phyloP scores from a whole-genome alignment of 225 moss, liverwort and hornwort genomes.

The Antitrichia curtipendula region DNA sequence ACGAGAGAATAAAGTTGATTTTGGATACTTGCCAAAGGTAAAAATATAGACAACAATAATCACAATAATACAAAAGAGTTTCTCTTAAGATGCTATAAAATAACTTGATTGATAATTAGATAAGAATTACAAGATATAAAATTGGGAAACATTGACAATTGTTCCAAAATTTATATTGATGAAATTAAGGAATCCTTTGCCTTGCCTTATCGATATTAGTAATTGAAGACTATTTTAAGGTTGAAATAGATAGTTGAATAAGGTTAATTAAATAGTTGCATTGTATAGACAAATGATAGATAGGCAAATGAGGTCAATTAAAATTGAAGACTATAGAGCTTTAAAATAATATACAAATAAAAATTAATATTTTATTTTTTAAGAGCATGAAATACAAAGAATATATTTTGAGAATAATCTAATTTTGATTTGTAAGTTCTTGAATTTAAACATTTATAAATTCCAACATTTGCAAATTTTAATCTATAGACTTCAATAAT shows the following conservation, averaged over 20 bases:
- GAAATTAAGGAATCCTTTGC: rapidly evolving
- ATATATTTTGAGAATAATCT: neutral
- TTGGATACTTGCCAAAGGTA: neutral
- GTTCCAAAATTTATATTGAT: neutral
- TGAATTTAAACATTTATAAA: neutral
- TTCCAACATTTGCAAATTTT: rapidly evolving
- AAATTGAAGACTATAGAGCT: no score
- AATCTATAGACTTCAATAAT: neutral
- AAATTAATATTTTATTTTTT: neutral
- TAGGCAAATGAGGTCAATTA: no score
- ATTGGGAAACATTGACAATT: neutral
- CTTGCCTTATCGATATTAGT: neutral
- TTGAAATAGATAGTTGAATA: no score
- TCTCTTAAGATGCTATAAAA: neutral
- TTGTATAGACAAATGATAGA: no score
- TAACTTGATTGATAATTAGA: neutral
- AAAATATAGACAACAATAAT: neutral
- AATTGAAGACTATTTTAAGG: no score
- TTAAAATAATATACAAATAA: no score
- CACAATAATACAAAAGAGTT: neutral
- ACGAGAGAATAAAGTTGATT: neutral
- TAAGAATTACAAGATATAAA: neutral
- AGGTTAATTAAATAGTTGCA: no score
- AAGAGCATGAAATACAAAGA: neutral
- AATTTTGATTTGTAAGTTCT: neutral